Base-by-base conservation (phyloP, 805 yeast genomes). In the Lachancea thermotolerans region DNA sequence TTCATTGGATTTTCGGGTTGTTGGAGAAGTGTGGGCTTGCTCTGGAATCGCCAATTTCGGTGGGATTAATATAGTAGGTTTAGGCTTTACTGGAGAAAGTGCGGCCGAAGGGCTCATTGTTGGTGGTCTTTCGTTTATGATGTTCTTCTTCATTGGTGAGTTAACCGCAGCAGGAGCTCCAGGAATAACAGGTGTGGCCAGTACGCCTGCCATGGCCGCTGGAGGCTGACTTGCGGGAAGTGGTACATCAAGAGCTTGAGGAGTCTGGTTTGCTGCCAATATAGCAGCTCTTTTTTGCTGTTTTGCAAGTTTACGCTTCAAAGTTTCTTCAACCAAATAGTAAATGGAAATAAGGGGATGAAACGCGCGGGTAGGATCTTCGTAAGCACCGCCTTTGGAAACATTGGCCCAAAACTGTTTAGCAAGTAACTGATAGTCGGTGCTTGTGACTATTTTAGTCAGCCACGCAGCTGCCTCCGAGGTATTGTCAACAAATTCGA, bases 311-410 rank as follows among this genome's bases (percentile, higher is more conserved):
- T 81, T 82, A 45, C 96, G 75, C 57, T 76, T 79, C 50, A 74
- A 60, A 83, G 87, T 85, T 66, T 93, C 99, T 43, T 79, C 82
- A 14, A 89, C 95, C 51, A 93, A 72, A 58, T 78, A 83, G 62
- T 93, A 93, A 33, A 91, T 82, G 6, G 96, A 87, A 10, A 91
- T 68, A 51, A 90, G 71, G 0, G 99, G 98, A 65, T 90, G 95
- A 63, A 77, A 90, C 1, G 90, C 91, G 44, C 76, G 72, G 0
- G 95, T 85, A 12, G 98, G 97, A 64, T 88, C 93, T 1, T 79
- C 57, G 27, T 58, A 55, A 16, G 32, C 39, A 11, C 43, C 41
- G 28, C 46, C 33, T 18, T 42, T 40, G 15, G 44, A 41, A 2
- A 46, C 37, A 14, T 39, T 42, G 11, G 48, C 45, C 67, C 65